These are phyloP conservation scores for grape (Vitis vinifera) DNA, from an alignment of 164 flowering plant species.

Conservation along the genomic window DNA sequence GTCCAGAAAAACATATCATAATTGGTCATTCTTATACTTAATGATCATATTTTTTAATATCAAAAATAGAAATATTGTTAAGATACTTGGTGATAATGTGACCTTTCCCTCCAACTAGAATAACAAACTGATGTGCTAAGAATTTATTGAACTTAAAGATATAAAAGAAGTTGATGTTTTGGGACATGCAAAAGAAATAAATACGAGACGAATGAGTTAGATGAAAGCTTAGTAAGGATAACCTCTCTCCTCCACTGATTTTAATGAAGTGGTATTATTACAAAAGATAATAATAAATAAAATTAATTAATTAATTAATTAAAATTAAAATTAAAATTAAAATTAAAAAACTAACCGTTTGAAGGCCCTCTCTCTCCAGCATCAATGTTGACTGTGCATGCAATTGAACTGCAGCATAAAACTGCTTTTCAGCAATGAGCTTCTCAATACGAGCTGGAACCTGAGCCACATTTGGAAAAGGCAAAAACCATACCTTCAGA, in stretches of 20 bases:
- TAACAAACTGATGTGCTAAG: too few relatives aligned
- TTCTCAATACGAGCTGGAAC: slow-evolving; percentile 95
- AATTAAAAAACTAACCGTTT: slow-evolving; percentile 55
- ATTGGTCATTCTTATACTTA: too few relatives aligned
- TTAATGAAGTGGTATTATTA: not conserved
- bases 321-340: not conserved
- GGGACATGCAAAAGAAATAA: too few relatives aligned
- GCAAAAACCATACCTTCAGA: slow-evolving; percentile 1
- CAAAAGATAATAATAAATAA: not conserved
- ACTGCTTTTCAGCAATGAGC: slow-evolving; percentile 87
- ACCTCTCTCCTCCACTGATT: not conserved
- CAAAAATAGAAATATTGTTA: too few relatives aligned
- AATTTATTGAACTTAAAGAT: too few relatives aligned
- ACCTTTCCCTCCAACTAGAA: too few relatives aligned
- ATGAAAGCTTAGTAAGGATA: not conserved
- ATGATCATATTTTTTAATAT: too few relatives aligned
- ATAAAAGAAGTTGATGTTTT: too few relatives aligned
- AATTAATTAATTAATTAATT: too few relatives aligned
- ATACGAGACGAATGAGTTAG: too few relatives aligned
- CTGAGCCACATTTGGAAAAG: slow-evolving; percentile 37
- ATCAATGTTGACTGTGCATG: slow-evolving; percentile 86
- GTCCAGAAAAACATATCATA: too few relatives aligned
- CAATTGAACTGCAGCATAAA: slow-evolving; percentile 92
- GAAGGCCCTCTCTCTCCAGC: slow-evolving; percentile 99
- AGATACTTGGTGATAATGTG: too few relatives aligned